phyloP scores from a whole-genome alignment of 306 rosid species.

The Herpetospermum pedunculosum region DNA sequence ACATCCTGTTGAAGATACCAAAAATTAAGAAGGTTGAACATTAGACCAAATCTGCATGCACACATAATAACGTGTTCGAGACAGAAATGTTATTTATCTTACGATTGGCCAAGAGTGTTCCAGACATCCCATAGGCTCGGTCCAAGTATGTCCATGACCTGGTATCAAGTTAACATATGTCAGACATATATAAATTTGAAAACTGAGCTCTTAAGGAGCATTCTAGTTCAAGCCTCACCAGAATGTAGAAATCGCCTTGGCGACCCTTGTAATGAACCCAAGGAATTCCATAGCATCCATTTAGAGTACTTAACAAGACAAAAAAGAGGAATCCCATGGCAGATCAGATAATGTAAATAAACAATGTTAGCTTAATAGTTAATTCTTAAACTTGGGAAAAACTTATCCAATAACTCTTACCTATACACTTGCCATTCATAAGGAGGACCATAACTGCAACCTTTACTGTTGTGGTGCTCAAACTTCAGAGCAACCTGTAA shows the following conservation, averaged over 20 bases:
- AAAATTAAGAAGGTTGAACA: conserved; percentile 9
- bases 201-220: conserved; percentile 3
- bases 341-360: background rate
- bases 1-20: conserved; percentile 49
- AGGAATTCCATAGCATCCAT: conserved; percentile 90
- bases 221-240: conserved; percentile 48
- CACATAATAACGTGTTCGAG: background rate
- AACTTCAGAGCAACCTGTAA: conserved; percentile 81
- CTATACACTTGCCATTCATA: conserved; percentile 93
- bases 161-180: conserved; percentile 20
- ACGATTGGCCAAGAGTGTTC: conserved; percentile 82
- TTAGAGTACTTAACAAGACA: conserved; percentile 39
- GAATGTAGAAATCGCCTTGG: conserved; percentile 88
- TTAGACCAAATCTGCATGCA: background rate
- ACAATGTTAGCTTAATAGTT: background rate
- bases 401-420: conserved; percentile 23
- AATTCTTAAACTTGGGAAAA: background rate
- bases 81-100: conserved; percentile 24
- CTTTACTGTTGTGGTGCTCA: conserved; percentile 90
- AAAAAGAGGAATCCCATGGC: background rate
- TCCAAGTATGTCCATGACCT: conserved; percentile 98
- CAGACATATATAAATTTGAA: conserved; percentile 17
- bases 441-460: conserved; percentile 93
- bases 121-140: conserved; percentile 96
- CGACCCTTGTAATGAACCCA: conserved; percentile 91